Evolutionary conservation across 1,284 basidiomycete genomes (phyloP), one percentile per base, ranked within the genome.

Genomic region (Tilletia walkeri): DNA sequence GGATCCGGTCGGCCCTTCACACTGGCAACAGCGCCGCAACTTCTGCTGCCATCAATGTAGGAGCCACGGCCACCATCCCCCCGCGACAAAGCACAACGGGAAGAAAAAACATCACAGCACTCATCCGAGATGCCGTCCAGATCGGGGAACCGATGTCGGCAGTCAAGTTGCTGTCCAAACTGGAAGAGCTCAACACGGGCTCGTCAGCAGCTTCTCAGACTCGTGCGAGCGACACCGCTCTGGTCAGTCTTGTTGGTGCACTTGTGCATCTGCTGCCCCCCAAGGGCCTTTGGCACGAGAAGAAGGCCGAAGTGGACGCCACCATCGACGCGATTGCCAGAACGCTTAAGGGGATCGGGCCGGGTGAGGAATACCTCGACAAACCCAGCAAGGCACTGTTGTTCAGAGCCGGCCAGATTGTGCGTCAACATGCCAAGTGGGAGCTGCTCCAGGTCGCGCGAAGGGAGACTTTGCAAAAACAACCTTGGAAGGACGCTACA

Each of bases 121-220:
- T 56, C 20, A 88, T 95, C 71, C 80, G 65, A 10, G 75, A 75
- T 14, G 76, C 84, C 70, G 67, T 82, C 14, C 66, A 74, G 49
- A 41, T 65, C 9, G 74, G 68, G 14, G 81, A 80, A 47, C 63
- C 63, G 34, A 67, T 72, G 14, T 69, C 75, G 1, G 80, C 79
- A 0, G 69, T 80, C 9, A 68, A 72, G 30, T 82, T 79, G 80
- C 72, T 80, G 53, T 34, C 66, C 47, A 75, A 78, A 50, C 67
- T 80, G 6, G 45, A 69, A 14, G 50, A 48, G 47, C 70, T 12
- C 68, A 75, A 34, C 53, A 36, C 30, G 65, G 68, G 24, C 41
- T 70, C 24, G 20, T 49, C 5, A 56, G 53, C 3, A 47, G 66
- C 10, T 45, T 69, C 50, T 66, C 67, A 14, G 14, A 7, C 41